Evolutionary conservation across 2,329 filamentous ascomycete species (phyloP).

Genomic region (Sarocladiaceae sp.): DNA sequence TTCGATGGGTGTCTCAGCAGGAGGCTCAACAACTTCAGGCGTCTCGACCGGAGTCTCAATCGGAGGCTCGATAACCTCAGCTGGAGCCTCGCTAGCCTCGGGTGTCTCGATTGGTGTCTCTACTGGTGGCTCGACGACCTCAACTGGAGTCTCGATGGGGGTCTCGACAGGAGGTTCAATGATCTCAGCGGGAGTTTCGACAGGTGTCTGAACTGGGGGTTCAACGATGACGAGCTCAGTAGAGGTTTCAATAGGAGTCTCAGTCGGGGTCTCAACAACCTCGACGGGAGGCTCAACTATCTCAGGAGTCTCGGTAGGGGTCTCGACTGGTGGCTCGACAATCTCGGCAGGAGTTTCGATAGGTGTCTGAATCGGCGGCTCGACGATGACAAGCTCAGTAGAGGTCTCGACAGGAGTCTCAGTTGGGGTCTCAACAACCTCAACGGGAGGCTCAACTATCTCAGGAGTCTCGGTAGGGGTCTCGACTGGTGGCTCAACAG

Average conservation of each 20-base stretch:
- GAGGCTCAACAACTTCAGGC: not conserved
- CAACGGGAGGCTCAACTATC: not conserved
- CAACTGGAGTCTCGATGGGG: not conserved
- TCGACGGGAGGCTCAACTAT: not conserved
- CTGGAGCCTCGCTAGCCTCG: not conserved
- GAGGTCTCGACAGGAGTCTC: not conserved
- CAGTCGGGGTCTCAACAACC: not conserved
- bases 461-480: slow-evolving; percentile 1
- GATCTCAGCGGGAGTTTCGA: not conserved
- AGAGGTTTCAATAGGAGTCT: not conserved
- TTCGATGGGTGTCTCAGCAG: not conserved
- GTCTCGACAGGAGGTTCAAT: not conserved
- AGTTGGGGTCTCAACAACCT: not conserved
- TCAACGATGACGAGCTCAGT: no score
- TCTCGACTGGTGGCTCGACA: slow-evolving; percentile 2
- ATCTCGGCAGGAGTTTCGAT: slow-evolving; percentile 3
- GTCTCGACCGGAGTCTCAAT: not conserved
- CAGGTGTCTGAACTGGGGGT: no score
- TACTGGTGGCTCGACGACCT: not conserved
- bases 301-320: not conserved
- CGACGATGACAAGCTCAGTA: not conserved
- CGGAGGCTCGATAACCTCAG: not conserved
- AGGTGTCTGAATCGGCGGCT: not conserved
- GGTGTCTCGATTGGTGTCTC: not conserved
- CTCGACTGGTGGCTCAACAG: not conserved